phyloP scores from a whole-genome alignment of 179 eudicot genomes.

The Gypsophila paniculata region DNA sequence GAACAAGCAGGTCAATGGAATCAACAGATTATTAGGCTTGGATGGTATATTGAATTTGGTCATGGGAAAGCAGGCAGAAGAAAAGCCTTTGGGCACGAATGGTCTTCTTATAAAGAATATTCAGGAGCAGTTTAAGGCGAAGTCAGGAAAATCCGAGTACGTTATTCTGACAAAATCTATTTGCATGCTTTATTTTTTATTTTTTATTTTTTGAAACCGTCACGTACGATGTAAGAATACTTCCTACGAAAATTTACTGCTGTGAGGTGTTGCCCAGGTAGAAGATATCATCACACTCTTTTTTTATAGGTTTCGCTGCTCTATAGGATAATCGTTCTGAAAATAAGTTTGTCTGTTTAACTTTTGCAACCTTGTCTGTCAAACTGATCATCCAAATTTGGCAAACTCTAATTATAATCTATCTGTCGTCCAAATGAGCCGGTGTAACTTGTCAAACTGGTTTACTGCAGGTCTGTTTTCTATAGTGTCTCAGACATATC shows the following conservation, averaged over 20 bases:
- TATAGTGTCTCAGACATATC: slow-evolving; percentile 74
- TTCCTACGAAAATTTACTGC: background rate
- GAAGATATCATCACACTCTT: background rate
- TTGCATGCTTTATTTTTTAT: background rate
- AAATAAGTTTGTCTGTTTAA: slow-evolving; percentile 6
- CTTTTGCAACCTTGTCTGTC: slow-evolving; percentile 1
- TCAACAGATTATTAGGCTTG: slow-evolving; percentile 80
- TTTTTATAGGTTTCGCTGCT: slow-evolving; percentile 4
- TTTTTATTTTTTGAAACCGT: background rate
- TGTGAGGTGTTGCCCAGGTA: background rate
- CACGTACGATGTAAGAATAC: background rate
- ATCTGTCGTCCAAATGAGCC: background rate
- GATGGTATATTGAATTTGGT: slow-evolving; percentile 90
- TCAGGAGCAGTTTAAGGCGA: slow-evolving; percentile 91
- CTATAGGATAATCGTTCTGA: background rate
- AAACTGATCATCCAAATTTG: slow-evolving; percentile 1
- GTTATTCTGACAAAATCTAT: slow-evolving; percentile 23
- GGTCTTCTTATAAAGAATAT: slow-evolving; percentile 80
- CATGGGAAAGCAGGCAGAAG: slow-evolving; percentile 80
- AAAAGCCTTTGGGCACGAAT: slow-evolving; percentile 80
- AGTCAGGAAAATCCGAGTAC: slow-evolving; percentile 90
- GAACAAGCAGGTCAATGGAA: slow-evolving; percentile 77
- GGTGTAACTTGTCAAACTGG: background rate
- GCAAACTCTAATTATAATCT: background rate
- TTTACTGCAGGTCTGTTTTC: slow-evolving; percentile 61